These are phyloP conservation scores for Russula compacta DNA, from an alignment of 768 basidiomycete genomes.

Conservation along the genomic window DNA sequence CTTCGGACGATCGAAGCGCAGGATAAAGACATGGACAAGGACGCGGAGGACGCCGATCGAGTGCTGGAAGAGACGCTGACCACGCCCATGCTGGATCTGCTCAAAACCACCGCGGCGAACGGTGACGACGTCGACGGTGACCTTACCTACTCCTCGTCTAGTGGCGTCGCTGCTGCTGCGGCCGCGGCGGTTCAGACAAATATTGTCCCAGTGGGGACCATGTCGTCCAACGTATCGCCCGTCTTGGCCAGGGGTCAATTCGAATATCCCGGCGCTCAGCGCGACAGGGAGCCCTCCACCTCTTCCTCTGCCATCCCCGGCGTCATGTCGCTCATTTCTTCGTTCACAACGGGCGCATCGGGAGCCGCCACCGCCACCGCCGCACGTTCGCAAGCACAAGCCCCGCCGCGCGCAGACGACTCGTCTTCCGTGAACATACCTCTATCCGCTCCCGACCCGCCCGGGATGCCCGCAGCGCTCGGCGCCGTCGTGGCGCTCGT, in stretches of 20 bases:
- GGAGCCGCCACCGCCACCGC: constrained; percentile 34
- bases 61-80: constrained; percentile 10
- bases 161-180: background rate
- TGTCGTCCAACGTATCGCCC: constrained; percentile 37
- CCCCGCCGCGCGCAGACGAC: constrained; percentile 31
- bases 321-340: constrained; percentile 56
- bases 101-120: constrained; percentile 9
- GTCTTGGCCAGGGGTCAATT: constrained; percentile 49
- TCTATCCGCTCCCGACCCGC: constrained; percentile 10
- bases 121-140: constrained; percentile 16
- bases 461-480: constrained; percentile 36
- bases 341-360: constrained; percentile 36
- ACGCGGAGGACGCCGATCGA: constrained; percentile 1
- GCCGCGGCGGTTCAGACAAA: background rate
- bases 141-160: background rate
- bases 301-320: constrained; percentile 36
- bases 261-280: constrained; percentile 35
- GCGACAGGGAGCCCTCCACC: constrained; percentile 31
- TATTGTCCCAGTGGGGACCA: constrained; percentile 9
- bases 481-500: constrained; percentile 57
- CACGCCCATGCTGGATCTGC: constrained; percentile 13
- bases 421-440: constrained; percentile 28
- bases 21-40: constrained; percentile 37
- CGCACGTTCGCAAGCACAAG: constrained; percentile 52
- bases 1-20: constrained; percentile 26